A percentile compares a stretch with the other conserved stretches of the same genome.
phyloP scores from a whole-genome alignment of 129 eudicot species.

The Lonicera japonica region DNA sequence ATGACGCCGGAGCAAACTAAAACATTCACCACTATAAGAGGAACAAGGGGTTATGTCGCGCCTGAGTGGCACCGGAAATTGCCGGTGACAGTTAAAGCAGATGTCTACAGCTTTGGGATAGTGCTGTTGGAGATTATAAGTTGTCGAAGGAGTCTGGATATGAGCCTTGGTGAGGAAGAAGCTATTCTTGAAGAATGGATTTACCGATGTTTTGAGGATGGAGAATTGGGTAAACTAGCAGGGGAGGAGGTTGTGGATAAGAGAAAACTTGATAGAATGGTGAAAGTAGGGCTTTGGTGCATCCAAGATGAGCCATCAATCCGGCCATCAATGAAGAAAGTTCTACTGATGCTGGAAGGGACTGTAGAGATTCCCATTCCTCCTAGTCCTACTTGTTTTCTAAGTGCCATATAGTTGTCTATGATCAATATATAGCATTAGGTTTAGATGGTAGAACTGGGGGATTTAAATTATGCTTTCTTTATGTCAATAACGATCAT shows the following conservation, averaged over 20 bases:
- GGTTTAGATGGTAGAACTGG: no score
- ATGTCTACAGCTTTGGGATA: constrained; percentile 30
- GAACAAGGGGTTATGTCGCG: constrained; percentile 28
- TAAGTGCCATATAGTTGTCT: constrained; percentile 5
- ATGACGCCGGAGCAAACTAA: constrained; percentile 25
- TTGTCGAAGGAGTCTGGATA: not conserved
- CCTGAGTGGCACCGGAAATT: constrained; percentile 16
- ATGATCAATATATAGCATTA: no score
- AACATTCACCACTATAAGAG: constrained; percentile 26
- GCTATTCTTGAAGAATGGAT: constrained; percentile 17
- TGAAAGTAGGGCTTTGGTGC: constrained; percentile 24
- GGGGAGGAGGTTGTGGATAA: constrained; percentile 11
- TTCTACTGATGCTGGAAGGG: constrained; percentile 29
- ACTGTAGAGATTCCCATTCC: constrained; percentile 16
- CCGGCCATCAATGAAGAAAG: constrained; percentile 30
- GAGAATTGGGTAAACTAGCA: constrained; percentile 4
- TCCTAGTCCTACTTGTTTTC: constrained; percentile 4
- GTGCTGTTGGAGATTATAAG: constrained; percentile 9
- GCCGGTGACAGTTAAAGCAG: constrained; percentile 31
- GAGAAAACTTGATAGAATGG: constrained; percentile 17
- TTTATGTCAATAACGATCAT: no score
- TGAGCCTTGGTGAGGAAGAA: not conserved
- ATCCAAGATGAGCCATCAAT: constrained; percentile 29
- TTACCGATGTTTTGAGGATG: constrained; percentile 7
- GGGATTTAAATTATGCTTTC: no score